Percentiles rank a stretch among this genome's conserved stretches.
phyloP scores from a whole-genome alignment of 495 filamentous ascomycete species.

The Penicillium cinerascens region DNA sequence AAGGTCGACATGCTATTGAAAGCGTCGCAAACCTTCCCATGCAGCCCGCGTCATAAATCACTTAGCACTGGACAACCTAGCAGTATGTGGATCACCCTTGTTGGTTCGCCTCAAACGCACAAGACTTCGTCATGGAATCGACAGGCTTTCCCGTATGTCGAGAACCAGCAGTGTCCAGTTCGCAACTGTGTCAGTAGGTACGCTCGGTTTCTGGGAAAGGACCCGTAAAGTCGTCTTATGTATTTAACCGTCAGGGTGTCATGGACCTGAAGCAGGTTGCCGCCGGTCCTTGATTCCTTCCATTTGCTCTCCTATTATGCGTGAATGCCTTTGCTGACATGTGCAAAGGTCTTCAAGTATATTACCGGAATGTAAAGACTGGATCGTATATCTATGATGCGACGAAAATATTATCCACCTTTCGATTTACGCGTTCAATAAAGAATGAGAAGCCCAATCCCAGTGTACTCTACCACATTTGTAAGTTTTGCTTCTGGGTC shows the following conservation, averaged over 20 bases:
- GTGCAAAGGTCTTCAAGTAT: too few species aligned
- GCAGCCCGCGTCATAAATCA: constrained; percentile 11
- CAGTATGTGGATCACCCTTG: too few species aligned
- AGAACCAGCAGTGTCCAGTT: constrained; percentile 7
- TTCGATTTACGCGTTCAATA: too few species aligned
- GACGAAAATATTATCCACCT: too few species aligned
- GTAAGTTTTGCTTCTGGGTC: too few species aligned
- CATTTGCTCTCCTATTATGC: constrained; percentile 14
- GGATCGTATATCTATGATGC: too few species aligned
- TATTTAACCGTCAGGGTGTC: constrained; percentile 10
- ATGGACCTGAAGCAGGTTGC: constrained; percentile 13
- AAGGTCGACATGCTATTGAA: constrained; percentile 24
- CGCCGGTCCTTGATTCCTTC: constrained; percentile 7
- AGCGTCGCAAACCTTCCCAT: constrained; percentile 17
- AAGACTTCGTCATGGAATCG: too few species aligned
- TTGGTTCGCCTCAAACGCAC: too few species aligned
- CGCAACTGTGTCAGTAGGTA: constrained; percentile 19
- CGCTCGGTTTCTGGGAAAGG: constrained; percentile 10
- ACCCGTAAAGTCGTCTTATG: constrained; percentile 16
- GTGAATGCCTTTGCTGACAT: neutral
- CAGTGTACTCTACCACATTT: too few species aligned
- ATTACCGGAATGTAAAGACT: too few species aligned
- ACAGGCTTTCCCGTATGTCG: too few species aligned
- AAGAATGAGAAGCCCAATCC: too few species aligned
- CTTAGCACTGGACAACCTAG: constrained; percentile 10